Evolutionary conservation across 805 yeast species (phyloP).

Genomic region (Ogataea neopini): DNA sequence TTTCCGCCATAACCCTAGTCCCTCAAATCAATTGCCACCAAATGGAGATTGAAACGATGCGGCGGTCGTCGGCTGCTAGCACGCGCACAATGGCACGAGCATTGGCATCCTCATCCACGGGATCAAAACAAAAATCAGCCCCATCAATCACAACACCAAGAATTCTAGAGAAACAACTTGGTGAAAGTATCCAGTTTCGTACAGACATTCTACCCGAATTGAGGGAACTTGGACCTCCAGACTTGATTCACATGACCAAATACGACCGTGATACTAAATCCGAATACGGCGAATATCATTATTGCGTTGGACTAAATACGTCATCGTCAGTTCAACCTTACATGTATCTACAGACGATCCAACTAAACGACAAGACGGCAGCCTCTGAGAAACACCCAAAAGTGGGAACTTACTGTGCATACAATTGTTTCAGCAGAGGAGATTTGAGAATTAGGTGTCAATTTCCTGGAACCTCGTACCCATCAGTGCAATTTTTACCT

Average conservation of each 20-base stretch:
- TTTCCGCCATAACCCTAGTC: too few species aligned
- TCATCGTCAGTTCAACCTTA: constrained; percentile 55
- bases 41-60: constrained; percentile 5
- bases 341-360: constrained; percentile 51
- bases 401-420: constrained; percentile 61
- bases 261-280: constrained; percentile 44
- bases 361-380: constrained; percentile 35
- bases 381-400: constrained; percentile 33
- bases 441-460: constrained; percentile 71
- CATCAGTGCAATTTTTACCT: constrained; percentile 49
- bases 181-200: constrained; percentile 55
- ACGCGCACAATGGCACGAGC: constrained; percentile 6
- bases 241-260: constrained; percentile 56
- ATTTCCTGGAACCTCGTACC: constrained; percentile 48
- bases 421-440: constrained; percentile 69
- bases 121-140: constrained; percentile 14
- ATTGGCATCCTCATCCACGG: constrained; percentile 8
- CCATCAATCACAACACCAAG: constrained; percentile 32
- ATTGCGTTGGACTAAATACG: constrained; percentile 53
- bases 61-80: constrained; percentile 14
- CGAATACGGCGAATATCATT: constrained; percentile 57
- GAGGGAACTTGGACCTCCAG: constrained; percentile 73
- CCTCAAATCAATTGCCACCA: too few species aligned
- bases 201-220: constrained; percentile 43
- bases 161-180: constrained; percentile 48